Percentiles rank a stretch among this genome's conserved stretches.
Evolutionary conservation across 2,329 filamentous ascomycete genomes (phyloP).

Genomic region (Eutypella sp.): DNA sequence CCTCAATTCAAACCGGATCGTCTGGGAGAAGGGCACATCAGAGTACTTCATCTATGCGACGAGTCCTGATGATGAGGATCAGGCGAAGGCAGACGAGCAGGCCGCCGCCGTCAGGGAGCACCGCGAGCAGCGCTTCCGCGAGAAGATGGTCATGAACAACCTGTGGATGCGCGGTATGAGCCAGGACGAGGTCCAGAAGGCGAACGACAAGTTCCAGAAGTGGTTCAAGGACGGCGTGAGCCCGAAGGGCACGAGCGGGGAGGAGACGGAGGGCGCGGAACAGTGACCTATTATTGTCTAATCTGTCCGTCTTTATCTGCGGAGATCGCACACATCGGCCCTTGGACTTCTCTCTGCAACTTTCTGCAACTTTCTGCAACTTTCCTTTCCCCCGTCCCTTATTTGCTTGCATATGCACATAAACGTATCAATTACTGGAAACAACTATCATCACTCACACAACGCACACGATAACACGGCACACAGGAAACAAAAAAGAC

Average conservation of each 20-base stretch:
- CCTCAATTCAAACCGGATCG: slow-evolving; percentile 71
- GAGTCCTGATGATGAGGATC: slow-evolving; percentile 63
- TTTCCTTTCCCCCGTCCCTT: too few relatives aligned
- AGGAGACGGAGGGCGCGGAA: slow-evolving; percentile 17
- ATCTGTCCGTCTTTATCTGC: not conserved
- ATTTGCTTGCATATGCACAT: too few relatives aligned
- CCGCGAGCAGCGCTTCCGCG: slow-evolving; percentile 64
- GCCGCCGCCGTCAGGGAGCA: slow-evolving; percentile 54
- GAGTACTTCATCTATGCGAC: slow-evolving; percentile 72
- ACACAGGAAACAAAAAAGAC: too few relatives aligned
- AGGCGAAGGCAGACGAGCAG: slow-evolving; percentile 52
- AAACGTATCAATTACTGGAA: too few relatives aligned
- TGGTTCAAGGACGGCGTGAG: slow-evolving; percentile 48
- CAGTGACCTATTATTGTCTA: slow-evolving; percentile 6
- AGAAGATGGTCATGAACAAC: slow-evolving; percentile 79
- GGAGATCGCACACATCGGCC: not conserved
- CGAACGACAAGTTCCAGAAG: slow-evolving; percentile 59
- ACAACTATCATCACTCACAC: too few relatives aligned
- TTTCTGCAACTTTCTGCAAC: too few relatives aligned
- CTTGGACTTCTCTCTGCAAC: too few relatives aligned
- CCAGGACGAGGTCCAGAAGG: slow-evolving; percentile 69
- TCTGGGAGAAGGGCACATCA: slow-evolving; percentile 65
- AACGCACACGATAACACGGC: too few relatives aligned
- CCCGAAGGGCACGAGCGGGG: slow-evolving; percentile 22
- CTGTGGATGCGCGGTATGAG: slow-evolving; percentile 76